Conservation (phyloP, 2,329 filamentous ascomycete genomes). For the Fusarium sp. region DNA sequence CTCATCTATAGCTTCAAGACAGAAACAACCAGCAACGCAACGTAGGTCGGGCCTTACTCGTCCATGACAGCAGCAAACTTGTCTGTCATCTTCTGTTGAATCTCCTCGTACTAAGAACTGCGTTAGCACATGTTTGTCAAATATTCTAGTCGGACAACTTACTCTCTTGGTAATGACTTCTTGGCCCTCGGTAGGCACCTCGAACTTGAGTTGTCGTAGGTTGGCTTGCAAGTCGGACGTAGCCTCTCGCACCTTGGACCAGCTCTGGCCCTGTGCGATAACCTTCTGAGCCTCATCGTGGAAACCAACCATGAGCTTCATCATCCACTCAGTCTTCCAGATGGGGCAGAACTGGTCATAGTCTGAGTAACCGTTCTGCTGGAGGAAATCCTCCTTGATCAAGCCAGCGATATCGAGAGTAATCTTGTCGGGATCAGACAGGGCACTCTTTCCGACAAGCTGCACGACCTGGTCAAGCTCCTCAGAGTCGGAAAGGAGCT, state of each 20-base stretch:
- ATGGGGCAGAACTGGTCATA: slow-evolving; percentile 99
- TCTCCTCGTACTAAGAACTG: slow-evolving; percentile 80
- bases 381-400: slow-evolving; percentile 98
- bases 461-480: slow-evolving; percentile 99
- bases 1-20: slow-evolving; percentile 46
- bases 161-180: slow-evolving; percentile 86
- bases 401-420: slow-evolving; percentile 91
- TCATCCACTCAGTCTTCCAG: slow-evolving; percentile 99
- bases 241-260: slow-evolving; percentile 91
- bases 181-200: slow-evolving; percentile 87
- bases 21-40: slow-evolving; percentile 41
- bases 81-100: slow-evolving; percentile 92
- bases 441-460: slow-evolving; percentile 94
- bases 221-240: slow-evolving; percentile 87
- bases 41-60: slow-evolving; percentile 69
- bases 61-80: slow-evolving; percentile 97
- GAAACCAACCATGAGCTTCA: slow-evolving; percentile 99
- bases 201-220: slow-evolving; percentile 95
- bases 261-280: slow-evolving; percentile 87
- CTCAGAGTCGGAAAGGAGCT: slow-evolving; percentile 93
- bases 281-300: slow-evolving; percentile 98
- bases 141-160: slow-evolving; percentile 47
- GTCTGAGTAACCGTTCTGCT: slow-evolving; percentile 99
- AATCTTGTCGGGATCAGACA: slow-evolving; percentile 98
- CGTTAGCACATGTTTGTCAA: slow-evolving; percentile 52